Base-by-base conservation (phyloP, 2,329 filamentous ascomycete species). In the Didymosphaeria variabile region DNA sequence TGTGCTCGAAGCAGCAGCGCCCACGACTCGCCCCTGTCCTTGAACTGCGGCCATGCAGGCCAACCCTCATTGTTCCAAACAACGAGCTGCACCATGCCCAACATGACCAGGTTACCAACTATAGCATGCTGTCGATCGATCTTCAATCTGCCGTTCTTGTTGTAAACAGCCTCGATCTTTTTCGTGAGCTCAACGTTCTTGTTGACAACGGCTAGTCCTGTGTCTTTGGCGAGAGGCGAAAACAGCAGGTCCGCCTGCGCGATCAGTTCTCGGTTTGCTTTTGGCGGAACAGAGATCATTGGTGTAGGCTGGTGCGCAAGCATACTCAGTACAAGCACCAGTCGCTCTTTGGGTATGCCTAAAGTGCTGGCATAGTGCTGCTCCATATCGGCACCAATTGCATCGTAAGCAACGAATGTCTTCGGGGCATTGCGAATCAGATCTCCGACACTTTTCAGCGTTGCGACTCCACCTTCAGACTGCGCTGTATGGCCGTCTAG, bases 401-500 rank as follows among this genome's bases (percentile, higher is more conserved):
- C 68, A 49, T 66, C 66, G 47, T 67, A 69, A 1, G 64, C 19
- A 5, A 70, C 60, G 38, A 71, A 71, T 17, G 49, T 32, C 0
- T 40, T 19, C 5, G 58, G 38, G 3, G 38, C 51, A 13, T 68
- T 60, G n/a, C 58, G 59, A 17, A 69, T 58, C n/a, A 69, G 21
- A 9, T 63, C 46, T 2, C 65, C 68, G 17, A 70, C 59, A 13
- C 61, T 44, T 5, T 26, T 40, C 2, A 69, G 38, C 1, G 68
- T 70, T 8, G 62, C 62, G 0, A 42, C 46, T 44, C 69, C 69
- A 15, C 44, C 54, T 42, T 69, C 67, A 6, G 69, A 67, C 2
- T 59, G 69, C 29, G 65, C 68, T 0, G 68, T 69, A 40, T 68
- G 57, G 0, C 67, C 66, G 40, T 72, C 69, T 1, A 70, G 56